Evolutionary conservation across 768 basidiomycete species (phyloP).

Genomic region (Auriculariales sp.): DNA sequence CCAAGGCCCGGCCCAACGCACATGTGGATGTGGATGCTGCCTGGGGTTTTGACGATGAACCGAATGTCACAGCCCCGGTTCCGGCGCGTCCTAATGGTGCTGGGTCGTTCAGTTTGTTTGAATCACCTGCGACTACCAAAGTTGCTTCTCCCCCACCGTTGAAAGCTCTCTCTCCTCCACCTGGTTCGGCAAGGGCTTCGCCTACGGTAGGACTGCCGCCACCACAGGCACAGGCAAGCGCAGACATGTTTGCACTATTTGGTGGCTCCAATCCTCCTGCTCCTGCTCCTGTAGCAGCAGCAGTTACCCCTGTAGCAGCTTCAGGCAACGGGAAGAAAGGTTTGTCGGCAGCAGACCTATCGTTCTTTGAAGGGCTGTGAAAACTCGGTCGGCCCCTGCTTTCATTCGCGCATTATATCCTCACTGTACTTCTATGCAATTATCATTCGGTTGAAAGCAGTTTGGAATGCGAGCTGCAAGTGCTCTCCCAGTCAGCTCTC

Average conservation of each 20-base stretch:
- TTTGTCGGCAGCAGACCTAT: neutral
- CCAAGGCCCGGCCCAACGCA: no score
- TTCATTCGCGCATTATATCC: neutral
- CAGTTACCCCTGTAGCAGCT: neutral
- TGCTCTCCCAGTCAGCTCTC: no score
- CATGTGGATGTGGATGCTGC: no score
- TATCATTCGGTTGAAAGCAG: no score
- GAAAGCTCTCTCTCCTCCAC: neutral
- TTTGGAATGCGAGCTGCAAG: no score
- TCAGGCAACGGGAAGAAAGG: neutral
- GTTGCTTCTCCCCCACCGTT: neutral
- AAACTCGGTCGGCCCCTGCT: neutral
- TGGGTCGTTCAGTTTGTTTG: neutral
- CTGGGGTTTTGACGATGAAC: no score
- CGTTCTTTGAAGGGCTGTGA: neutral
- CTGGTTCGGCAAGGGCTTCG: neutral
- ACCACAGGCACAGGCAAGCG: neutral
- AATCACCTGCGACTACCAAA: neutral
- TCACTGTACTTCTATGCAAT: neutral
- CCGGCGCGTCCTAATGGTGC: neutral
- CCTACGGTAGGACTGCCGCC: neutral
- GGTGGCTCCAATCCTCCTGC: no score
- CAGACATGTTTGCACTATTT: neutral
- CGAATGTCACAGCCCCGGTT: neutral
- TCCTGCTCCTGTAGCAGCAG: neutral